A percentile compares a stretch with the other conserved stretches of the same genome.
These are phyloP conservation scores for Trapa incisa DNA, from an alignment of 345 rosid species.

Conservation along the genomic window DNA sequence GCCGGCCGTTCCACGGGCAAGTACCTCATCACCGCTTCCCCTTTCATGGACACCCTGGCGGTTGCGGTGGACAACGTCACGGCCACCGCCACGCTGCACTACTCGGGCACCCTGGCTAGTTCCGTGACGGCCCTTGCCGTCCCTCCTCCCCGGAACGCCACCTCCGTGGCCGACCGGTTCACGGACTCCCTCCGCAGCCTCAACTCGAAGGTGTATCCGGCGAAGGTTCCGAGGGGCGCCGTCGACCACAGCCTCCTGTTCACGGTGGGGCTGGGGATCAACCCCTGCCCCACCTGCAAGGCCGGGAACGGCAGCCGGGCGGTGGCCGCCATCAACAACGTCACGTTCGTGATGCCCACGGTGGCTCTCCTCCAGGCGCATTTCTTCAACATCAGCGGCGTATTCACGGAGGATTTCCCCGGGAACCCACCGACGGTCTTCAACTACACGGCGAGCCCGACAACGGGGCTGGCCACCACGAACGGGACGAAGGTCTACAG, in stretches of 20 bases:
- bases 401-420: conserved; percentile 28
- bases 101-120: conserved; percentile 23
- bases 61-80: conserved; percentile 41
- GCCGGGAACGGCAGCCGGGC: conserved; percentile 39
- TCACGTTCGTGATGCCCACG: conserved; percentile 53
- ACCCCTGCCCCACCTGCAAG: conserved; percentile 49
- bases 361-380: conserved; percentile 58
- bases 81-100: conserved; percentile 45
- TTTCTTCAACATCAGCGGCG: conserved; percentile 26
- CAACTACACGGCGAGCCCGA: conserved; percentile 17
- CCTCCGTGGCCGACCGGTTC: conserved; percentile 39
- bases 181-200: conserved; percentile 37
- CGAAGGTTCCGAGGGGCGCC: conserved; percentile 35
- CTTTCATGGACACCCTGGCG: conserved; percentile 39
- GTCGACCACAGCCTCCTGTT: conserved; percentile 44
- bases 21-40: conserved; percentile 49
- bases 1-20: conserved; percentile 39
- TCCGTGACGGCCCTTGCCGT: conserved; percentile 17
- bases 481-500: conserved; percentile 22
- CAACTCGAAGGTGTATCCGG: conserved; percentile 50
- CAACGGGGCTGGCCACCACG: conserved; percentile 13
- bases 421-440: conserved; percentile 21
- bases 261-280: conserved; percentile 32
- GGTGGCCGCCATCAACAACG: conserved; percentile 48
- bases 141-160: conserved; percentile 48